A percentile compares a stretch with the other conserved stretches of the same genome.
Conservation (phyloP, 805 yeast genomes). For the Yarrowia deformans region DNA sequence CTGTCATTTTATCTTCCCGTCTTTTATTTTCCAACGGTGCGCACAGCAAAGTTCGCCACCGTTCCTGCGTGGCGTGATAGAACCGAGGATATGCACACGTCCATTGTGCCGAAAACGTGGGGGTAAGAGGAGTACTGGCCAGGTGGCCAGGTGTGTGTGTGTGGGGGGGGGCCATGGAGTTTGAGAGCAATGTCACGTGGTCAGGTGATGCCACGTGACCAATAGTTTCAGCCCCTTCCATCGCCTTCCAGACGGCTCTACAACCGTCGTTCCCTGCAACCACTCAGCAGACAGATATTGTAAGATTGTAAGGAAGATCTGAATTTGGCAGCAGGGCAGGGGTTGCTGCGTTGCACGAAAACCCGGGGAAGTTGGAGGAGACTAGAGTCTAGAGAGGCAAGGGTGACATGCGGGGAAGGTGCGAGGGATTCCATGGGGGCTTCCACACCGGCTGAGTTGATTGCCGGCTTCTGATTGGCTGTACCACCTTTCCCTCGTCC, state of each 20-base stretch:
- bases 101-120: conserved; percentile 22
- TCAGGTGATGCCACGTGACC: no score
- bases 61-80: conserved; percentile 38
- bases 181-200: not conserved
- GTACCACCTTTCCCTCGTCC: no score
- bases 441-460: not conserved
- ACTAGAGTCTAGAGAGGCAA: not conserved
- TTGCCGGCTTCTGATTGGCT: not conserved
- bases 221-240: no score
- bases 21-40: conserved; percentile 16
- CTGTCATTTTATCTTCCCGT: not conserved
- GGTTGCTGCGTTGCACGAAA: conserved; percentile 1
- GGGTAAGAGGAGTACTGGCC: not conserved
- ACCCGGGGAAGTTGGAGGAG: conserved; percentile 34
- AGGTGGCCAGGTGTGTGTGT: not conserved
- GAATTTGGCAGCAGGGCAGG: conserved; percentile 19
- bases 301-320: not conserved
- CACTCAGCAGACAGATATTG: conserved; percentile 24
- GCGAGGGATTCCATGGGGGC: no score
- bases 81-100: conserved; percentile 31
- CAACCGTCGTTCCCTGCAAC: not conserved
- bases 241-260: no score
- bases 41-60: conserved; percentile 20
- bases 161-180: no score
- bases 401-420: not conserved